Base-by-base conservation (phyloP, 2,329 filamentous ascomycete species). In the Amauroascus niger region DNA sequence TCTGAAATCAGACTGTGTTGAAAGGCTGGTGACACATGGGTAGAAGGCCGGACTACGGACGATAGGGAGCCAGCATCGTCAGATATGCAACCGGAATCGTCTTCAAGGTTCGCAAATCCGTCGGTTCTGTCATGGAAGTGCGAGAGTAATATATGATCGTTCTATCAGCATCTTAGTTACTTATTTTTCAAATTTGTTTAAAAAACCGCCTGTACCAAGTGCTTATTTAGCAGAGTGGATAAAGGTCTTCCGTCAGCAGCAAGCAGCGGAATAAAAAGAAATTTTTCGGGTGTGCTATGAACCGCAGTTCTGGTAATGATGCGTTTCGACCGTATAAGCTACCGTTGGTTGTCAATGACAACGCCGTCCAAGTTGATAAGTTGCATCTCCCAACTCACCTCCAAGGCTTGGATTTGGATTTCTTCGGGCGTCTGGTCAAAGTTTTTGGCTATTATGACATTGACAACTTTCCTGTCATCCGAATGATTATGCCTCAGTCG, bases 91-190 rank as follows among this genome's bases (percentile, higher is more conserved):
- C 62, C 64, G 30, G 50, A 52, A 14, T 40, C 43, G 16, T 87
- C 83, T 56, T 94, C 86, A 0, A 91, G 68, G 58, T 93, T 86
- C 3, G 82, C 77, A 57, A 89, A 85, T 0, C 85, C 87, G 65
- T 91, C 82, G 1, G 77, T 74, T 3, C 79, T 75, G 54, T 84
- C 79, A 63, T 97, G 89, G 72, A 83, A 87, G 67, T 97, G 90
- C 0, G 87, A 91, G 55, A 97, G 83, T 65, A 89, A 88, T 60
- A 97, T 84, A 59, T 87, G 81, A 55, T 97, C 88, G 62, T 89
- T 94, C 68, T 76, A 28, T 41, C 8, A 56, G 8, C 6, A 6
- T 11, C 33, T 43, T 18, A 37, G 28, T 52, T 26, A 26, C 20
- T 2, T 8, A 6, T 28, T 37, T 44, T 35, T 26, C n/a, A 2